A percentile compares a stretch with the other conserved stretches of the same genome.
Conservation (phyloP, 2,329 filamentous ascomycete genomes). For the Arthroderma uncinatum region DNA sequence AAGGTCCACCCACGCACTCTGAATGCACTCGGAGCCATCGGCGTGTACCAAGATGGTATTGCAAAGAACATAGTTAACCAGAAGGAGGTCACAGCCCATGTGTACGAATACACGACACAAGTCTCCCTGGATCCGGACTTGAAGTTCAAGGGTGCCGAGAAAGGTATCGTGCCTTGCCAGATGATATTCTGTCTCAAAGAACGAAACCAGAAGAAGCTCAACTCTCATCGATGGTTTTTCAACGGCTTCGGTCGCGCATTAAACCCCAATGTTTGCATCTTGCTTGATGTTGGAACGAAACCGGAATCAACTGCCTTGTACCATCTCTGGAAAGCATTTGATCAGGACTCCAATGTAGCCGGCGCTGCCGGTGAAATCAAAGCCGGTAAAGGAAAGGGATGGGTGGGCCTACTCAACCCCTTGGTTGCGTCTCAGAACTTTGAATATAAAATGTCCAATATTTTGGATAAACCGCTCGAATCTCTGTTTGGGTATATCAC, state of each 20-base stretch:
- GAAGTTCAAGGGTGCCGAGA: slow-evolving; percentile 98
- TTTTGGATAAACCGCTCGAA: slow-evolving; percentile 92
- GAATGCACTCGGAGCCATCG: slow-evolving; percentile 90
- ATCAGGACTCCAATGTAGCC: slow-evolving; percentile 92
- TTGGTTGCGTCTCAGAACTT: slow-evolving; percentile 97
- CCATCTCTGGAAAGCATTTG: slow-evolving; percentile 97
- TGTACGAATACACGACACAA: slow-evolving; percentile 98
- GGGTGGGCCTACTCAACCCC: slow-evolving; percentile 76
- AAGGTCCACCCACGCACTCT: slow-evolving; percentile 88
- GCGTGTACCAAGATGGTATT: slow-evolving; percentile 95
- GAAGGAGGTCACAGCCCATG: slow-evolving; percentile 86
- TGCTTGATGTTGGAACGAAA: slow-evolving; percentile 91
- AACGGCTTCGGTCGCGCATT: slow-evolving; percentile 90
- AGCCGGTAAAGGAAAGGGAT: slow-evolving; percentile 81
- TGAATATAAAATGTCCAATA: slow-evolving; percentile 99
- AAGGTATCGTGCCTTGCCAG: slow-evolving; percentile 95
- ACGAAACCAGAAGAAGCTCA: slow-evolving; percentile 93
- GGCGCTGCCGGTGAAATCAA: slow-evolving; percentile 97
- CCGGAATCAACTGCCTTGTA: slow-evolving; percentile 86
- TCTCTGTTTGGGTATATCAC: slow-evolving; percentile 98
- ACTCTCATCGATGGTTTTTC: slow-evolving; percentile 98
- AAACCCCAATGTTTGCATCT: slow-evolving; percentile 91
- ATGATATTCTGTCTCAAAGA: slow-evolving; percentile 98
- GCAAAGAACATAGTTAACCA: slow-evolving; percentile 98
- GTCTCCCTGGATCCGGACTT: slow-evolving; percentile 90